Evolutionary conservation across 1,284 basidiomycete species (phyloP).

Genomic region (Microbotryum saponariae): DNA sequence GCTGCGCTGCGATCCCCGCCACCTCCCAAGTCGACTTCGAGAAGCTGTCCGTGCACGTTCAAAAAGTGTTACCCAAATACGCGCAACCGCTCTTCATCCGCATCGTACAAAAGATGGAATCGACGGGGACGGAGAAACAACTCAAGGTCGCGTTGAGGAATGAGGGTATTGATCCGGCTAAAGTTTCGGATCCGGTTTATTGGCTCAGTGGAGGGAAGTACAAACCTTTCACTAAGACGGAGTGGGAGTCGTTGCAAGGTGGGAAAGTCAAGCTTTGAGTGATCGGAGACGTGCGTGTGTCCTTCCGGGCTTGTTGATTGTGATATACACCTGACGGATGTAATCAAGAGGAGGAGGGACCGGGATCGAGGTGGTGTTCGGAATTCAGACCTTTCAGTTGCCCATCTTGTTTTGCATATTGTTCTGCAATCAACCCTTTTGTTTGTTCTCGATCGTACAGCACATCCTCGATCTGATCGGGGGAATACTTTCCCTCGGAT

Average conservation of each 20-base stretch:
- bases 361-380: too few relatives aligned
- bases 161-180: conserved; percentile 39
- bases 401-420: too few relatives aligned
- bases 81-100: conserved; percentile 41
- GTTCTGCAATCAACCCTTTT: too few relatives aligned
- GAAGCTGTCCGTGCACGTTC: conserved; percentile 34
- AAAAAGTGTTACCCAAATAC: conserved; percentile 39
- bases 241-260: conserved; percentile 13
- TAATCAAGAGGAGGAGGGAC: too few relatives aligned
- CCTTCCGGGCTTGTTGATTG: too few relatives aligned
- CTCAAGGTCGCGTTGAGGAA: conserved; percentile 39
- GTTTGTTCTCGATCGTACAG: too few relatives aligned
- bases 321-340: too few relatives aligned
- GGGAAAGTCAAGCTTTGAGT: conserved; percentile 13
- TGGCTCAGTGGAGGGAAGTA: conserved; percentile 22
- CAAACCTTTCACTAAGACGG: conserved; percentile 8
- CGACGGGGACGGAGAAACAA: conserved; percentile 40
- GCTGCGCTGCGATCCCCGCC: conserved; percentile 40
- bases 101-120: conserved; percentile 36
- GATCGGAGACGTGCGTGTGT: too few relatives aligned
- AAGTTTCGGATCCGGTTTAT: conserved; percentile 14
- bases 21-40: conserved; percentile 33
- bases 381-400: too few relatives aligned
- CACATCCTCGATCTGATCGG: too few relatives aligned
- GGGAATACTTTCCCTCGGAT: too few relatives aligned